Conservation (phyloP, 164 flowering plant species). For the Vitis rupestris region DNA sequence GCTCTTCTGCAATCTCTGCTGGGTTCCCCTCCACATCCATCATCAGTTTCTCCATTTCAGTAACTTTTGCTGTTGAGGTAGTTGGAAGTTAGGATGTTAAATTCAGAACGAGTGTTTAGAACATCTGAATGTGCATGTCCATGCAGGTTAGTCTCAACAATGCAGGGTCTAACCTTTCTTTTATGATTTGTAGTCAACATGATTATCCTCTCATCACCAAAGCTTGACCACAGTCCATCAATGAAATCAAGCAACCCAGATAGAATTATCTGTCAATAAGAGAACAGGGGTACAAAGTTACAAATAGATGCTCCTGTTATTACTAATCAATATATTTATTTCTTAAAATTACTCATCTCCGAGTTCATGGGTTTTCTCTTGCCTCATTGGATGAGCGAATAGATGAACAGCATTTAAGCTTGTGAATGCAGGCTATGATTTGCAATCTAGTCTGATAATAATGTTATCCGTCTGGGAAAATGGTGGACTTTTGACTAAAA, state of each 20-base stretch:
- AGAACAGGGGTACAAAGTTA: no score
- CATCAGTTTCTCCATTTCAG: slow-evolving; percentile 5
- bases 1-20: no score
- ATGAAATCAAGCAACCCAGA: slow-evolving; percentile 25
- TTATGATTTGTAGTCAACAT: slow-evolving; percentile 26
- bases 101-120: slow-evolving; percentile 17
- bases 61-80: slow-evolving; percentile 11
- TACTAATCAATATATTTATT: no score
- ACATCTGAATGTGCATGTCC: slow-evolving; percentile 32
- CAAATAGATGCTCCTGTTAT: no score
- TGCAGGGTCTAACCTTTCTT: slow-evolving; percentile 22
- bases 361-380: no score
- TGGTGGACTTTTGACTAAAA: no score
- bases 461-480: no score
- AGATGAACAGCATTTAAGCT: no score
- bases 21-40: no score
- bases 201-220: slow-evolving; percentile 31
- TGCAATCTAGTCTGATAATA: no score
- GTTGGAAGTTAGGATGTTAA: slow-evolving; percentile 20
- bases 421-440: no score
- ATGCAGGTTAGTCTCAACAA: slow-evolving; percentile 26
- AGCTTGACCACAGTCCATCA: slow-evolving; percentile 32
- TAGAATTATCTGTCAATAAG: neutral
- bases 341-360: neutral
- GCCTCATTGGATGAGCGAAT: no score